A percentile compares a stretch with the other conserved stretches of the same genome.
These are phyloP conservation scores for Byssoonygena ceratinophila DNA, from an alignment of 2,329 filamentous ascomycete species.

Conservation along the genomic window DNA sequence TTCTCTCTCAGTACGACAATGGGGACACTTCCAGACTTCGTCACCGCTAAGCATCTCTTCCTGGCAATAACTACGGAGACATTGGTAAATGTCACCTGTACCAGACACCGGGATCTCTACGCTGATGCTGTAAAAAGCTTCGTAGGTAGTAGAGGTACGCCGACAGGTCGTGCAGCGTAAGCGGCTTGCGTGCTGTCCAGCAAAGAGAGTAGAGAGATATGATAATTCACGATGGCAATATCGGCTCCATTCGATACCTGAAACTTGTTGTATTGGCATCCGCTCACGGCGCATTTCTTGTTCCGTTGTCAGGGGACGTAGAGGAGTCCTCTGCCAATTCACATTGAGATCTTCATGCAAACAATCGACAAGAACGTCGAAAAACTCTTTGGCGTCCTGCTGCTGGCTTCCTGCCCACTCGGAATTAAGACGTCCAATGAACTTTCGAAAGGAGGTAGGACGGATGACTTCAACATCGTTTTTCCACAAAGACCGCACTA, in stretches of 20 bases:
- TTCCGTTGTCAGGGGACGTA: constrained; percentile 48
- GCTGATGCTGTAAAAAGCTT: constrained; percentile 60
- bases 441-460: constrained; percentile 54
- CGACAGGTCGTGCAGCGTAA: constrained; percentile 52
- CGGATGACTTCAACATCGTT: constrained; percentile 42
- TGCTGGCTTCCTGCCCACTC: constrained; percentile 65
- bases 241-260: constrained; percentile 61
- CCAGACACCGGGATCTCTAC: constrained; percentile 58
- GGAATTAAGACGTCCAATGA: constrained; percentile 53
- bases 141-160: constrained; percentile 55
- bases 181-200: constrained; percentile 55
- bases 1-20: constrained; percentile 57
- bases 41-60: constrained; percentile 59
- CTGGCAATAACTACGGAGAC: constrained; percentile 58
- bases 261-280: constrained; percentile 53
- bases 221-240: constrained; percentile 61
- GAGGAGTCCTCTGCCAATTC: constrained; percentile 49
- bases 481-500: constrained; percentile 54
- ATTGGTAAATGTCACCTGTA: constrained; percentile 52
- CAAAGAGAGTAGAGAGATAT: constrained; percentile 71
- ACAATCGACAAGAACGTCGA: constrained; percentile 68
- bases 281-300: constrained; percentile 53
- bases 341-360: constrained; percentile 79
- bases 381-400: constrained; percentile 87
- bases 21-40: constrained; percentile 61